Evolutionary conservation across 139 green algal genomes (phyloP).

Genomic region (Tetradesmus lagerheimii): DNA sequence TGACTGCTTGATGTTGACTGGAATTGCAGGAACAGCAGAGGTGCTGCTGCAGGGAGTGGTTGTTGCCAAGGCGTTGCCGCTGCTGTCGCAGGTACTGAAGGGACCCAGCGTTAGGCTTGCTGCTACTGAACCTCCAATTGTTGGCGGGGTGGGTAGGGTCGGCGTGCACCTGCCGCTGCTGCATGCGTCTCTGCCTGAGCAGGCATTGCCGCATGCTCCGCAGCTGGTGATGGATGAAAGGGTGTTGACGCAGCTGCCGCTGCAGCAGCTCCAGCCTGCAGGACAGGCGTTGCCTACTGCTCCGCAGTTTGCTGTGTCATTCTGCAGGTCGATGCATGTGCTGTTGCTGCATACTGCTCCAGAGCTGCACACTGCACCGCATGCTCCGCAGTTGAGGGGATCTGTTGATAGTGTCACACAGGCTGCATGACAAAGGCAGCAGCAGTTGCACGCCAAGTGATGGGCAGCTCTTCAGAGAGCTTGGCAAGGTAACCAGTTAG

Average conservation of each 20-base stretch:
- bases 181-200: not conserved
- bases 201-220: not conserved
- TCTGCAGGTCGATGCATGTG: not conserved
- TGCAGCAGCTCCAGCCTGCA: not conserved
- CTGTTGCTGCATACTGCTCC: not conserved
- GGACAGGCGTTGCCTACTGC: not conserved
- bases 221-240: not conserved
- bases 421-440: not conserved
- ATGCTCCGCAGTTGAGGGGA: not conserved
- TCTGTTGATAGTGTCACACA: not conserved
- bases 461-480: no score
- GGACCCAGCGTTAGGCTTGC: not conserved
- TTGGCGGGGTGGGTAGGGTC: not conserved
- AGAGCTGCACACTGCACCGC: not conserved
- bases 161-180: not conserved
- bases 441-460: not conserved
- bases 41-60: not conserved
- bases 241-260: not conserved
- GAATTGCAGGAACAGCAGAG: not conserved
- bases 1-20: not conserved
- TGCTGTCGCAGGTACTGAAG: not conserved
- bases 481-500: no score
- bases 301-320: not conserved
- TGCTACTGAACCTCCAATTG: not conserved
- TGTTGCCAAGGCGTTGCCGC: not conserved